Base-by-base conservation (phyloP, 2,329 filamentous ascomycete genomes). In the Talaromyces sp. region DNA sequence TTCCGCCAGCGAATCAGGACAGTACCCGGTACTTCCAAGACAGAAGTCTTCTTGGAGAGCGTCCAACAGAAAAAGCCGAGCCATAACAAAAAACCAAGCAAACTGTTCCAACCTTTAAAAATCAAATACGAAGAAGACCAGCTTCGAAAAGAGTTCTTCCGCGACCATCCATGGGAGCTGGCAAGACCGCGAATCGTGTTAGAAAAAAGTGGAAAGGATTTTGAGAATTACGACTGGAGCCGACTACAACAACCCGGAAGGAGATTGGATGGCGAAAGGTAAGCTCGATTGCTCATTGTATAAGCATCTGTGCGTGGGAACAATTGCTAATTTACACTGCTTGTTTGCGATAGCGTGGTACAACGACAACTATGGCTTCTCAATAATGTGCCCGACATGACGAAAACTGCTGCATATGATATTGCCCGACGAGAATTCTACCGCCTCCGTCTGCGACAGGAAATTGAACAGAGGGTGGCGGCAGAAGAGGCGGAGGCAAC, bases 111-210 rank as follows among this genome's bases (percentile, higher is more conserved):
- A 71, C 95, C 95, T 1, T 86, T 93, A 69, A 80, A 82, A 65
- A 88, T 99, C 68, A 81, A 81, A 62, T 97, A 95, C 76, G 87
- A 90, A 66, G 95, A 99, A 77, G 95, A 99, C 78, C 79, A 81
- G 66, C 83, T 99, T 73, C 89, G 95, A 68, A 83, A 80, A 70
- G 87, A 88, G 33, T 99, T 98, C 81, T 99, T 91, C 82, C 87
- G 85, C 73, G 94, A 99, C 77, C 95, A 99, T 76, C 95, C 95
- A 5, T 99, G 95, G 95, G 95, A 99, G 79, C 82, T 99, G 74
- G 95, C 95, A 19, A 85, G 94, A 68, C 95, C 95, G 63, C 85
- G 92, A 70, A 84, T 97, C 65, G 82, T 99, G 56, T 81, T 98
- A 10, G 95, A 99, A 79, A 83, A 88, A 70, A 90, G 94, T 72